Evolutionary conservation across 768 basidiomycete species (phyloP).

Genomic region (Mycena belliarum): DNA sequence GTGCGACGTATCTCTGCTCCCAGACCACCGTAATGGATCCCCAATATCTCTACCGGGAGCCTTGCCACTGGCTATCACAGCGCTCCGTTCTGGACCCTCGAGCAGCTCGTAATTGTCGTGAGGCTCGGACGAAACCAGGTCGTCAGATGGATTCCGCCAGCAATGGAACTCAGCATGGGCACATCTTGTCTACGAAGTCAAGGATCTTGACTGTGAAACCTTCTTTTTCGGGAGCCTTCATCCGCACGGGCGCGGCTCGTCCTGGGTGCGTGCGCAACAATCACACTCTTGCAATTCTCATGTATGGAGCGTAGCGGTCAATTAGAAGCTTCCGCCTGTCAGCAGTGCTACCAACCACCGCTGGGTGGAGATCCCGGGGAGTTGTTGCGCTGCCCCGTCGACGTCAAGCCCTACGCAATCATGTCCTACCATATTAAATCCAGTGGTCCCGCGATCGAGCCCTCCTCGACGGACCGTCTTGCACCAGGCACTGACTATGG

Average conservation of each 20-base stretch:
- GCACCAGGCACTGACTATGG: slow-evolving; percentile 3
- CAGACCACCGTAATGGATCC: no score
- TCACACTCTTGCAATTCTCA: no score
- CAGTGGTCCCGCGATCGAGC: neutral
- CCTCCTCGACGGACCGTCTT: neutral
- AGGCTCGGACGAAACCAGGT: no score
- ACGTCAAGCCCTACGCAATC: neutral
- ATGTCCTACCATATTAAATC: neutral
- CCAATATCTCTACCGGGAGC: no score
- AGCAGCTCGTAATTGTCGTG: no score
- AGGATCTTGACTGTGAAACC: neutral
- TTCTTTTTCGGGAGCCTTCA: neutral
- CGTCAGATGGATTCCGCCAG: no score
- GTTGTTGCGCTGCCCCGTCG: neutral
- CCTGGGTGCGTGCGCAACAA: neutral
- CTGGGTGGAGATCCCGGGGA: neutral
- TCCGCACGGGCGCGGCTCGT: neutral
- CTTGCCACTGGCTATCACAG: no score
- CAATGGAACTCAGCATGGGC: no score
- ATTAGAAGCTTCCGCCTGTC: neutral
- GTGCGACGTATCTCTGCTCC: no score
- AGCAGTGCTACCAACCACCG: neutral
- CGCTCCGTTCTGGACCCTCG: no score
- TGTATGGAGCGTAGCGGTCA: neutral
- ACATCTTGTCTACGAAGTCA: neutral